Conservation (phyloP, 2,329 filamentous ascomycete genomes). For the Aspergillus chevalieri region DNA sequence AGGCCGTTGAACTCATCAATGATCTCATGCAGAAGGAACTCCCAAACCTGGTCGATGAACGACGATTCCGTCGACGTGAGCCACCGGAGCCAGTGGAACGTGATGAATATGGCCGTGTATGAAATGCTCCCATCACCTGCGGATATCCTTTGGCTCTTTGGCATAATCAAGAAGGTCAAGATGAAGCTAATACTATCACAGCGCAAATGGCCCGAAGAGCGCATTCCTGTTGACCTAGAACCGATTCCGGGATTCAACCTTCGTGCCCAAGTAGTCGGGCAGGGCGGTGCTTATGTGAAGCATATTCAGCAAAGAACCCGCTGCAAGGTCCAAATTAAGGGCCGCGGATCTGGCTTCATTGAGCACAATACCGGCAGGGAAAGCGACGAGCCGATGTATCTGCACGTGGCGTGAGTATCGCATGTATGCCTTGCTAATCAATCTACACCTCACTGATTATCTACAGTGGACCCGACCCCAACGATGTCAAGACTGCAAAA, state of each 20-base stretch:
- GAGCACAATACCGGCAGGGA: conserved; percentile 82
- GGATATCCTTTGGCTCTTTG: neutral
- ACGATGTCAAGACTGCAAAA: conserved; percentile 80
- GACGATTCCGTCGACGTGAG: conserved; percentile 80
- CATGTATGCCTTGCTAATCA: conserved; percentile 35
- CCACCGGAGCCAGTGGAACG: conserved; percentile 70
- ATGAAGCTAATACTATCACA: conserved; percentile 29
- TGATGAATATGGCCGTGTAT: conserved; percentile 82
- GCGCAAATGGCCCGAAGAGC: conserved; percentile 99
- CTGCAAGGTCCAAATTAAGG: conserved; percentile 97
- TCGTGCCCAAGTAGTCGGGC: conserved; percentile 90
- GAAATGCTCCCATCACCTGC: neutral
- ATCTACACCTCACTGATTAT: conserved; percentile 24
- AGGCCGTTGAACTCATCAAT: conserved; percentile 80
- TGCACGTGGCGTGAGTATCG: conserved; percentile 74
- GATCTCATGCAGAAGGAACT: conserved; percentile 95
- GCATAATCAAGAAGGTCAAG: neutral
- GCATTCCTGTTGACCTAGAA: conserved; percentile 84
- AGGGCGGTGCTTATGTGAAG: conserved; percentile 92
- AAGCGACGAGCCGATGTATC: conserved; percentile 92
- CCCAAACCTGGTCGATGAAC: conserved; percentile 89
- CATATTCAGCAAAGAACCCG: conserved; percentile 94
- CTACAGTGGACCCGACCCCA: conserved; percentile 72
- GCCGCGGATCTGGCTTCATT: conserved; percentile 87
- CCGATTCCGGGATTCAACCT: conserved; percentile 92